Percentiles rank a stretch among this genome's conserved stretches.
These are phyloP conservation scores for Chlamydomonas schloesseri DNA, from an alignment of 139 green algal species.

Conservation along the genomic window DNA sequence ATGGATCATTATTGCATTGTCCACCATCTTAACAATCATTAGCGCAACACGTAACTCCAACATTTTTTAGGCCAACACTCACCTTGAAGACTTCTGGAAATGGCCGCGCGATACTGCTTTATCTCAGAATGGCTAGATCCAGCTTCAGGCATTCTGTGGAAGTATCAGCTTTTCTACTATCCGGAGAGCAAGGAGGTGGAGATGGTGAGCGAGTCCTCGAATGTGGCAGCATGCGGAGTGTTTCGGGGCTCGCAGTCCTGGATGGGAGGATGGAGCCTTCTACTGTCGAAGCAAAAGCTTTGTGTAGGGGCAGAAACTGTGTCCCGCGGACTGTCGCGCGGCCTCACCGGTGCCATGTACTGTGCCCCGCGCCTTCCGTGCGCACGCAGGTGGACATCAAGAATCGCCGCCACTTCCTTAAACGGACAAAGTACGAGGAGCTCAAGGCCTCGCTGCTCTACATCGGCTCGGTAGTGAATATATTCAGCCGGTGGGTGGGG, in stretches of 20 bases:
- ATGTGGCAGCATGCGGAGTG: background rate
- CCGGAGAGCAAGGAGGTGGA: slow-evolving; percentile 75
- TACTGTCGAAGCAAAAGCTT: no score
- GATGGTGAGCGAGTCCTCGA: slow-evolving; percentile 64
- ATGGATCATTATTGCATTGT: no score
- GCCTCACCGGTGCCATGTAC: background rate
- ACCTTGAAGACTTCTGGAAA: background rate
- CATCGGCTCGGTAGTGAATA: slow-evolving; percentile 71
- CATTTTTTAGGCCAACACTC: no score
- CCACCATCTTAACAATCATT: no score
- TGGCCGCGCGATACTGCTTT: slow-evolving; percentile 65
- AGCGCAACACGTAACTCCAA: no score
- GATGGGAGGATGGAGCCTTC: no score
- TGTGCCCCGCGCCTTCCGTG: background rate
- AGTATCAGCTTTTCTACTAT: slow-evolving; percentile 84
- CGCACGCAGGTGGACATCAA: slow-evolving; percentile 84
- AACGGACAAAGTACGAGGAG: slow-evolving; percentile 66
- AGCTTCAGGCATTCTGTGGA: slow-evolving; percentile 59
- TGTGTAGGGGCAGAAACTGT: no score
- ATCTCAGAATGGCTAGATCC: slow-evolving; percentile 82
- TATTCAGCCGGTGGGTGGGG: slow-evolving; percentile 71
- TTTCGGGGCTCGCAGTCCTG: background rate
- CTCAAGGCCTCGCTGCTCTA: slow-evolving; percentile 72
- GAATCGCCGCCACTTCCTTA: slow-evolving; percentile 83
- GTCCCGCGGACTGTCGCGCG: no score